These are phyloP conservation scores for Globisporangium alternatum DNA, from an alignment of 352 stramenopile species.

Conservation along the genomic window DNA sequence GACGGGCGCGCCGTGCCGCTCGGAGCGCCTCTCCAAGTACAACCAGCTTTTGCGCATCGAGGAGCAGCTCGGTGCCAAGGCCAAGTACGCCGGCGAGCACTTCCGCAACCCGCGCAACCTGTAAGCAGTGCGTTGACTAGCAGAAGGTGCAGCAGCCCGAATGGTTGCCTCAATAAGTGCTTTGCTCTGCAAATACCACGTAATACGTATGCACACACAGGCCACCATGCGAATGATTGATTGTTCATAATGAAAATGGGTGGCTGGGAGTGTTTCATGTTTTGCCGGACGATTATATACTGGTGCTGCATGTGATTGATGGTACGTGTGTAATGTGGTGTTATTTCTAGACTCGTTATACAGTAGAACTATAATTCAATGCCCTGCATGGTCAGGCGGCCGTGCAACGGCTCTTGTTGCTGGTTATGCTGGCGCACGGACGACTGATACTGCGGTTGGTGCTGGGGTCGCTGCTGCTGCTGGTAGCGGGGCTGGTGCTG, in stretches of 20 bases:
- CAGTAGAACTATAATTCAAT: conserved; percentile 15
- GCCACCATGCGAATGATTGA: too few relatives aligned
- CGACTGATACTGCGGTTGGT: neutral
- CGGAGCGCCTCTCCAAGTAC: conserved; percentile 98
- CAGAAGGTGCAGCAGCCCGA: too few relatives aligned
- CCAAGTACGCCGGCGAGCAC: conserved; percentile 65
- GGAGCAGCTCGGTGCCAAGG: conserved; percentile 86
- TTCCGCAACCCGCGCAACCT: conserved; percentile 20
- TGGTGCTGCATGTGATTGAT: too few relatives aligned
- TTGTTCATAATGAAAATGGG: too few relatives aligned
- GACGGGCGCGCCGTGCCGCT: conserved; percentile 97
- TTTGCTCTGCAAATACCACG: too few relatives aligned
- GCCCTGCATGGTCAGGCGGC: conserved; percentile 16
- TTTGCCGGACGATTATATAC: too few relatives aligned
- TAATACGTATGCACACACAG: too few relatives aligned
- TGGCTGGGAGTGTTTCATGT: too few relatives aligned
- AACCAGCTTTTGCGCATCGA: conserved; percentile 99
- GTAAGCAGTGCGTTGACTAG: conserved; percentile 2
- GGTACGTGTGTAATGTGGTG: neutral
- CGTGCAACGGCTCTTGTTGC: conserved; percentile 6
- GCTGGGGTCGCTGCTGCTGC: neutral
- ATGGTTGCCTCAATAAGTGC: too few relatives aligned
- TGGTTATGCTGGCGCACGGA: neutral
- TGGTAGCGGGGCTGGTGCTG: neutral
- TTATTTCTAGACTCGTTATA: neutral